These are phyloP conservation scores for Cokeromyces recurvatus DNA, from an alignment of 371 early-diverging fungal genomes.

Conservation along the genomic window DNA sequence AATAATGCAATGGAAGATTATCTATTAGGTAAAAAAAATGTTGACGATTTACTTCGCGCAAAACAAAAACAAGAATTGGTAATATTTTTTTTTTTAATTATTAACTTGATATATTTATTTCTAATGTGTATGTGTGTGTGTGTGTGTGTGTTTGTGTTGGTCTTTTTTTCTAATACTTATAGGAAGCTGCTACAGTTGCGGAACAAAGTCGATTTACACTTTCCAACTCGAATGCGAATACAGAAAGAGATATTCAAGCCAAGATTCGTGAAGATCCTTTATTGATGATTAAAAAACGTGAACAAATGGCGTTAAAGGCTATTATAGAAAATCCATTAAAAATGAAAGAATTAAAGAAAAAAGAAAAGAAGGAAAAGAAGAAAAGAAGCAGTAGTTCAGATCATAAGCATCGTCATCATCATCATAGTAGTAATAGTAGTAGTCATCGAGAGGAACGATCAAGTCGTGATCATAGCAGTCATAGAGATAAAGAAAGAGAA, in stretches of 20 bases:
- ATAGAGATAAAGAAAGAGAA: background rate
- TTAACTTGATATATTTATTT: no score
- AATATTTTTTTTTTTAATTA: no score
- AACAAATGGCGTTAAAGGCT: constrained; percentile 76
- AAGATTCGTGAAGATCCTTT: constrained; percentile 94
- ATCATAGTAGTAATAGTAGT: constrained; percentile 3
- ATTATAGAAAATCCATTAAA: constrained; percentile 74
- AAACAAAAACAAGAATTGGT: constrained; percentile 45
- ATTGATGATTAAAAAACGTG: constrained; percentile 78
- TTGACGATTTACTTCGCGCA: constrained; percentile 64
- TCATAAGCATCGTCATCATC: constrained; percentile 5
- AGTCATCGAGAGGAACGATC: constrained; percentile 1
- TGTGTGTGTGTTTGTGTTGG: no score
- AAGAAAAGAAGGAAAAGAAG: constrained; percentile 45
- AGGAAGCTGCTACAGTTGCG: constrained; percentile 16
- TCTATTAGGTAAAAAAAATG: constrained; percentile 83
- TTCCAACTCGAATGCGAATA: constrained; percentile 69
- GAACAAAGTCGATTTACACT: constrained; percentile 29
- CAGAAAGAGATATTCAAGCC: constrained; percentile 70
- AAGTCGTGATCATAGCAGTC: background rate
- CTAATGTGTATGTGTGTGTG: no score
- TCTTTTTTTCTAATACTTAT: background rate
- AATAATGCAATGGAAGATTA: constrained; percentile 81
- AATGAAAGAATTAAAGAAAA: constrained; percentile 52
- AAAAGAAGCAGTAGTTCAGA: constrained; percentile 18